Percentiles rank a stretch among this genome's conserved stretches.
Evolutionary conservation across 495 filamentous ascomycete species (phyloP).

Genomic region (Bathelium albidoporum): DNA sequence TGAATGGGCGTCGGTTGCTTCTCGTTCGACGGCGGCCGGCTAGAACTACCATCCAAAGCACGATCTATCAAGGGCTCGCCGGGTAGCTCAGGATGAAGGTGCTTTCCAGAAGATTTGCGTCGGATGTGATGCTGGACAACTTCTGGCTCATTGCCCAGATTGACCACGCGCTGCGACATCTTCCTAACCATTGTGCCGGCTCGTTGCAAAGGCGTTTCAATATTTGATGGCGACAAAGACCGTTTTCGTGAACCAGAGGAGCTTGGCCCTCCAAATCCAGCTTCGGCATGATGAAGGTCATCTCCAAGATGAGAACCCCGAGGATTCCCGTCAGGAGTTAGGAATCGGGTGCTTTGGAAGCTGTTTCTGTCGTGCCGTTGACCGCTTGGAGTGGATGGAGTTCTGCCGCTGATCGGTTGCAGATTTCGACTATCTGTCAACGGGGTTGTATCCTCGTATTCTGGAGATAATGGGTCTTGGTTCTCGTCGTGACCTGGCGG

Average conservation of each 20-base stretch:
- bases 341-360: conserved; percentile 47
- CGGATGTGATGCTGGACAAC: conserved; percentile 64
- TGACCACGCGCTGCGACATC: conserved; percentile 96
- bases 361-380: conserved; percentile 52
- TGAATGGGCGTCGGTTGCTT: conserved; percentile 21
- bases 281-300: conserved; percentile 17
- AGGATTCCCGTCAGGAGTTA: conserved; percentile 27
- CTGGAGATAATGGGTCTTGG: conserved; percentile 21
- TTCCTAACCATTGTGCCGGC: conserved; percentile 89
- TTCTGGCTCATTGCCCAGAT: conserved; percentile 82
- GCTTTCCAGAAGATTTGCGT: conserved; percentile 50
- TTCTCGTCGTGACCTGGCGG: conserved; percentile 9
- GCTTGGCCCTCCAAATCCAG: conserved; percentile 12
- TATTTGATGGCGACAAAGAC: conserved; percentile 53
- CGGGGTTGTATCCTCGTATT: conserved; percentile 50
- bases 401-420: conserved; percentile 23
- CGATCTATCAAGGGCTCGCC: conserved; percentile 24
- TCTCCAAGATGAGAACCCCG: conserved; percentile 38
- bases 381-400: conserved; percentile 30
- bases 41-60: conserved; percentile 44
- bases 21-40: conserved; percentile 37
- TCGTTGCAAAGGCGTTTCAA: conserved; percentile 56
- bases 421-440: conserved; percentile 29
- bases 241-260: conserved; percentile 42
- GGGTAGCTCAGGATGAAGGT: conserved; percentile 9